A percentile compares a stretch with the other conserved stretches of the same genome.
Conservation (phyloP, 2,329 filamentous ascomycete genomes). For the Exophiala bonariae region DNA sequence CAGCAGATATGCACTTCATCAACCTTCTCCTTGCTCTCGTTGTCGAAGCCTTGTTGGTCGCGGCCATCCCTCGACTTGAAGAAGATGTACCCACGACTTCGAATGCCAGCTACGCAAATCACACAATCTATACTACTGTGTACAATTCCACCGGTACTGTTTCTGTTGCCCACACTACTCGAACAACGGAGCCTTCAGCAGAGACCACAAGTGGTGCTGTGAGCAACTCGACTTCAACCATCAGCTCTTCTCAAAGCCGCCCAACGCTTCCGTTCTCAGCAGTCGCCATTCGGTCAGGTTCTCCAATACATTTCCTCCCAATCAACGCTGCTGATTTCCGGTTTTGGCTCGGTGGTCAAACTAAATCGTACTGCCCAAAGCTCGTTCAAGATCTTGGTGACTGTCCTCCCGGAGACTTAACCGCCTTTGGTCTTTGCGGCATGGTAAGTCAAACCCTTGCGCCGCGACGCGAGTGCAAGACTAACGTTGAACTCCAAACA, state of each 20-base stretch:
- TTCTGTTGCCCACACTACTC: no score
- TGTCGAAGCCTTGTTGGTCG: no score
- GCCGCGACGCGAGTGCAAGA: background rate
- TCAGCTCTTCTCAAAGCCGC: constrained; percentile 11
- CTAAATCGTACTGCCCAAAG: constrained; percentile 52
- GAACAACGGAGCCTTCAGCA: no score
- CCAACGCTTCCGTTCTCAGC: constrained; percentile 40
- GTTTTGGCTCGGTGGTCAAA: constrained; percentile 52
- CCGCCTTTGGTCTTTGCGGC: constrained; percentile 43
- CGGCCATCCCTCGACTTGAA: no score
- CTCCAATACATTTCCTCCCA: constrained; percentile 49
- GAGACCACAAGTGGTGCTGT: constrained; percentile 10
- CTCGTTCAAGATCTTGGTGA: constrained; percentile 31
- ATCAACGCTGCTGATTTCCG: constrained; percentile 49
- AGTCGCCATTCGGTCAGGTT: constrained; percentile 47
- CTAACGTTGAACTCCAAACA: constrained; percentile 26
- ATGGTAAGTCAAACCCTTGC: constrained; percentile 30
- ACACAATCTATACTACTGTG: no score
- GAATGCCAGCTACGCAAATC: no score
- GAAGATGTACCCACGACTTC: no score
- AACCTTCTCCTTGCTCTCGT: no score
- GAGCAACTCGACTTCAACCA: constrained; percentile 11
- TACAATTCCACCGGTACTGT: no score
- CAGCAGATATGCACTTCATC: no score
- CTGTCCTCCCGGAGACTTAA: constrained; percentile 50